Base-by-base conservation (phyloP, 805 yeast species). In the Wickerhamiella sergipiensis region DNA sequence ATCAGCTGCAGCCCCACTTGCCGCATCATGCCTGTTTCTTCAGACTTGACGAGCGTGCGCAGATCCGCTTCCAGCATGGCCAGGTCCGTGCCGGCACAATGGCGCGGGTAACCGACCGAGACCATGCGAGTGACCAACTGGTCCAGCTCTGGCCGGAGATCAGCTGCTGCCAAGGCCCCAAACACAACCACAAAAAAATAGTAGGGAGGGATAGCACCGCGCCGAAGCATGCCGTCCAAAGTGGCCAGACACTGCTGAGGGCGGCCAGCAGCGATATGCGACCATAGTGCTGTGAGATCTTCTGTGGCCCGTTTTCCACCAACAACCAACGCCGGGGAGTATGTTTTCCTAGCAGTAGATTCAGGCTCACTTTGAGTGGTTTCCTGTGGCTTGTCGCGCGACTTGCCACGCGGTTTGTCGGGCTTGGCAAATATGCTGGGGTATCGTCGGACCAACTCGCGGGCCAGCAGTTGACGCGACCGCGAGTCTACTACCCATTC, bases 31-130 rank as follows among this genome's bases (percentile, higher is more conserved):
- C 6, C 38, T 13, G 40, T 26, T 13, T 23, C 18, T 18, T 22
- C 21, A 9, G 42, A 38, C 46, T 15, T 45, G 33, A 12, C n/a
- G 7, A 40, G 19, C 40, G 18, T n/a, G 19, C 50, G 50, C n/a
- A 45, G 18, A 24, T 47, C 46, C 8, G 45, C 46, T 49, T 57
- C 61, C 3, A 56, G 46, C 45, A 56, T 47, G 15, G 55, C 53
- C 40, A 59, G 31, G 36, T 59, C 62, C 10, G 54, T 56, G 10
- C 56, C 59, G 4, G 60, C 59, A 26, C 60, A 56, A 45, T 59
- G 61, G 23, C 51, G 29, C 6, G 59, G 55, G 38, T 52, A 55
- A n/a, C 51, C 56, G 22, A 36, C 51, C 15, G 50, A 43, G 10
- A 18, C 45, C 33, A 57, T 49, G 23, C 52, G 42, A 2, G 40